These are phyloP conservation scores for Tylopilus sp. DNA, from an alignment of 768 basidiomycete species.

Conservation along the genomic window DNA sequence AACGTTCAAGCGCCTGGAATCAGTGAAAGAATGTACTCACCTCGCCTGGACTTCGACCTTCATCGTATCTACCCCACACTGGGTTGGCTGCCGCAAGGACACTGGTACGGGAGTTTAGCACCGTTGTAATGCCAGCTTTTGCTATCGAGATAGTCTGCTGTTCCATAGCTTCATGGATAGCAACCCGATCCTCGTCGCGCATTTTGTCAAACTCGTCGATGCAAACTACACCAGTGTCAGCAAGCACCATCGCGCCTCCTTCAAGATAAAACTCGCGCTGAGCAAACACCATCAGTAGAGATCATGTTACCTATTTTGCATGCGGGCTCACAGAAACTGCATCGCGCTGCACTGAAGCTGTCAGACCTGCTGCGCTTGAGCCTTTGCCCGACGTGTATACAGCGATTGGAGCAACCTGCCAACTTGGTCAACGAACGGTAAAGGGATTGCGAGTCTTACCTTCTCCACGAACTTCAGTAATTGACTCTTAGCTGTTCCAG, in stretches of 20 bases:
- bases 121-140: constrained; percentile 97
- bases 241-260: constrained; percentile 98
- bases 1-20: background rate
- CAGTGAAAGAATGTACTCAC: constrained; percentile 35
- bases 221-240: constrained; percentile 97
- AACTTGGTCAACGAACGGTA: background rate
- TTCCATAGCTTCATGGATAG: constrained; percentile 99
- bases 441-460: constrained; percentile 33
- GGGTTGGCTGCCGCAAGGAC: constrained; percentile 98
- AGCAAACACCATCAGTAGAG: constrained; percentile 5
- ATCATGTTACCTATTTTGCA: background rate
- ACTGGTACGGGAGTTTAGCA: constrained; percentile 92
- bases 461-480: constrained; percentile 99
- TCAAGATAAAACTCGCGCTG: constrained; percentile 98
- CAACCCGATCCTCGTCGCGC: constrained; percentile 98
- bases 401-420: constrained; percentile 90
- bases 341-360: constrained; percentile 95
- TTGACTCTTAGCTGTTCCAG: constrained; percentile 98
- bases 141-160: constrained; percentile 99
- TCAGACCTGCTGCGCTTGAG: constrained; percentile 96
- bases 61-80: constrained; percentile 96
- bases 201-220: constrained; percentile 99
- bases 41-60: constrained; percentile 93
- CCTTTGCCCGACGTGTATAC: constrained; percentile 99
- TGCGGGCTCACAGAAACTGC: constrained; percentile 67